phyloP scores from a whole-genome alignment of 2,329 filamentous ascomycete genomes.

The Penicillium digitatum region DNA sequence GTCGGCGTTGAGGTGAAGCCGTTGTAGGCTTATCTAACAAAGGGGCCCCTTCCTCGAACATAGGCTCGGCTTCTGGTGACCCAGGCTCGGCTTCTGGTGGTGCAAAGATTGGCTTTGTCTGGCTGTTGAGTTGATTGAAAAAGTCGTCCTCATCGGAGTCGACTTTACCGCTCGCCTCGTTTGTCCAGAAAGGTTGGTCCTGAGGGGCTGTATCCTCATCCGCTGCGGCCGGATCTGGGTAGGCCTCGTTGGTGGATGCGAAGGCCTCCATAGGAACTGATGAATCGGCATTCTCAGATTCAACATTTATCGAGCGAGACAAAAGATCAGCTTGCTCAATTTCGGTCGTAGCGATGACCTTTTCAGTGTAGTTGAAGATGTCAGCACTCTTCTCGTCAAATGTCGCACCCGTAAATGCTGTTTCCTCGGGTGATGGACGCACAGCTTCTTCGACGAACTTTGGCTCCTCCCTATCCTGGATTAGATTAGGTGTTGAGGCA shows the following conservation, averaged over 20 bases:
- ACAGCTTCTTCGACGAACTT: neutral
- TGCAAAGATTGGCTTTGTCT: slow-evolving; percentile 39
- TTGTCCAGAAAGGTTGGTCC: slow-evolving; percentile 43
- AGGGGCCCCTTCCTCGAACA: slow-evolving; percentile 68
- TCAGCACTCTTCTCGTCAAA: neutral
- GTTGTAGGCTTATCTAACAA: slow-evolving; percentile 48
- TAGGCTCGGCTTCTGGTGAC: slow-evolving; percentile 50
- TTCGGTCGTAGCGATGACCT: slow-evolving; percentile 1
- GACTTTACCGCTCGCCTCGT: slow-evolving; percentile 47
- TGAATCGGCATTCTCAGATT: neutral
- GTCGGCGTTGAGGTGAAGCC: slow-evolving; percentile 23
- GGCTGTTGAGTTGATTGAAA: slow-evolving; percentile 51
- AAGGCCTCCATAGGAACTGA: neutral
- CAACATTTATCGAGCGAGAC: neutral
- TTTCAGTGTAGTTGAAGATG: neutral
- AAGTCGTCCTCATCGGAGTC: slow-evolving; percentile 55
- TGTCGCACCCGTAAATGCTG: neutral
- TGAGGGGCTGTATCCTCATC: slow-evolving; percentile 13
- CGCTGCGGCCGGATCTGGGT: slow-evolving; percentile 1
- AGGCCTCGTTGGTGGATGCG: neutral
- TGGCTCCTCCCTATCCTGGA: neutral
- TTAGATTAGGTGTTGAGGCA: neutral
- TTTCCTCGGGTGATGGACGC: neutral
- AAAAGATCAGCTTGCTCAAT: neutral
- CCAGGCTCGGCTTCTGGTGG: slow-evolving; percentile 48